A percentile compares a stretch with the other conserved stretches of the same genome.
These are phyloP conservation scores for Setomelanomma holmii DNA, from an alignment of 2,329 filamentous ascomycete species.

Conservation along the genomic window DNA sequence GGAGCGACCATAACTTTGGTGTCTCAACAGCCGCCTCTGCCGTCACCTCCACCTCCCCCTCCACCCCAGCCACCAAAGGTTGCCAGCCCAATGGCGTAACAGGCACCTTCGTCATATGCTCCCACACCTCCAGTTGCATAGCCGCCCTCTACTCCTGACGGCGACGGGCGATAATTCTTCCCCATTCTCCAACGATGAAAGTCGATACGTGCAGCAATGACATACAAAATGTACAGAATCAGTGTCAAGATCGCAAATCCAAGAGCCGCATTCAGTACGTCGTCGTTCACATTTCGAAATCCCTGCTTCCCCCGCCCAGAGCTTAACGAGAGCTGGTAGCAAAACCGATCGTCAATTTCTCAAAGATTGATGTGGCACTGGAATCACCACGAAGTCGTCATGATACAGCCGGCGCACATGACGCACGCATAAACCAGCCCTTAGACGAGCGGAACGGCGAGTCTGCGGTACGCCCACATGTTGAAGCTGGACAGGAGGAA, in stretches of 20 bases:
- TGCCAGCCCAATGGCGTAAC: too few species aligned
- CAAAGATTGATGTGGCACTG: conserved; percentile 1
- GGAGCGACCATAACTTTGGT: too few species aligned
- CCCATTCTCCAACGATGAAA: background rate
- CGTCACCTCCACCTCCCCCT: background rate
- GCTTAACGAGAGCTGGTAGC: background rate
- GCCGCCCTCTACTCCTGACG: too few species aligned
- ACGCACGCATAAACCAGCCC: background rate
- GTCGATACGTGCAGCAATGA: background rate
- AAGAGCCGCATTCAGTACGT: conserved; percentile 6
- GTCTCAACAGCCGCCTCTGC: background rate
- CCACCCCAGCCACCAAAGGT: background rate
- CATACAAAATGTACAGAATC: background rate
- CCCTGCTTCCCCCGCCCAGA: background rate
- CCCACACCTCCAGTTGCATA: too few species aligned
- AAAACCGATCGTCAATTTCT: background rate
- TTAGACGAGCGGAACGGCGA: background rate
- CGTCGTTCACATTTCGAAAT: background rate
- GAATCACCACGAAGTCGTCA: background rate
- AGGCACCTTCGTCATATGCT: too few species aligned
- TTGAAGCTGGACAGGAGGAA: background rate
- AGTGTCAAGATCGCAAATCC: conserved; percentile 3
- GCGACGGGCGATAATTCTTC: too few species aligned
- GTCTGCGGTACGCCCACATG: background rate
- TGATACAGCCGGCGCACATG: background rate